phyloP scores from a whole-genome alignment of 345 rosid species.

The Angophora floribunda region DNA sequence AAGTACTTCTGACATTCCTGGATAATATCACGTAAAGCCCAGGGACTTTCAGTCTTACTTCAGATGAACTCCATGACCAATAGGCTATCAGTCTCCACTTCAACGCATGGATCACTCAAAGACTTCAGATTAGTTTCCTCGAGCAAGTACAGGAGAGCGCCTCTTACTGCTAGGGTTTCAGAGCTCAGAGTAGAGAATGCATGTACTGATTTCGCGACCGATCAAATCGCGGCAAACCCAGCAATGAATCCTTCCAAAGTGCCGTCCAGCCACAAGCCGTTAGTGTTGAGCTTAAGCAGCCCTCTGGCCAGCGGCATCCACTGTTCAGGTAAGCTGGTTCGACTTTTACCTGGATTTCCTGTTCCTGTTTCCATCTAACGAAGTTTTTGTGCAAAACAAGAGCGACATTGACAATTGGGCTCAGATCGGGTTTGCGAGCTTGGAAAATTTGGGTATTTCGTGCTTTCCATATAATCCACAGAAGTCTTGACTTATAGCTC shows the following conservation, averaged over 20 bases:
- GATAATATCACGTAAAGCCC: too few relatives aligned
- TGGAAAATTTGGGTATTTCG: not conserved
- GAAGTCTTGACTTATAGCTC: not conserved
- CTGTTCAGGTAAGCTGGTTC: not conserved
- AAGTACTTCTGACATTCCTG: too few relatives aligned
- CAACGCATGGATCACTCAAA: too few relatives aligned
- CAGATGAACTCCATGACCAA: too few relatives aligned
- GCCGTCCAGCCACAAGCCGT: not conserved
- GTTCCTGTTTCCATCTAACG: not conserved
- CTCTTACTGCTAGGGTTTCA: too few relatives aligned
- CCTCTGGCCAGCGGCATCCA: not conserved
- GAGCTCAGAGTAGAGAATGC: too few relatives aligned
- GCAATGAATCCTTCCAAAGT: not conserved
- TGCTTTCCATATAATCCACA: not conserved
- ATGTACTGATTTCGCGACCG: too few relatives aligned
- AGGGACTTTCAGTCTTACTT: too few relatives aligned
- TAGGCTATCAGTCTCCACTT: too few relatives aligned
- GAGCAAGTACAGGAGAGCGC: too few relatives aligned
- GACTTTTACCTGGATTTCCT: not conserved
- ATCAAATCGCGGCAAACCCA: too few relatives aligned
- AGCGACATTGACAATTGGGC: not conserved
- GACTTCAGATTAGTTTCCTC: too few relatives aligned
- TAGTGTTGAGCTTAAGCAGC: not conserved
- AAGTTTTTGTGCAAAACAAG: not conserved
- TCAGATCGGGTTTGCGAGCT: not conserved